phyloP scores from a whole-genome alignment of 2,329 filamentous ascomycete genomes.

The Ceratocystis cacaofunesta region DNA sequence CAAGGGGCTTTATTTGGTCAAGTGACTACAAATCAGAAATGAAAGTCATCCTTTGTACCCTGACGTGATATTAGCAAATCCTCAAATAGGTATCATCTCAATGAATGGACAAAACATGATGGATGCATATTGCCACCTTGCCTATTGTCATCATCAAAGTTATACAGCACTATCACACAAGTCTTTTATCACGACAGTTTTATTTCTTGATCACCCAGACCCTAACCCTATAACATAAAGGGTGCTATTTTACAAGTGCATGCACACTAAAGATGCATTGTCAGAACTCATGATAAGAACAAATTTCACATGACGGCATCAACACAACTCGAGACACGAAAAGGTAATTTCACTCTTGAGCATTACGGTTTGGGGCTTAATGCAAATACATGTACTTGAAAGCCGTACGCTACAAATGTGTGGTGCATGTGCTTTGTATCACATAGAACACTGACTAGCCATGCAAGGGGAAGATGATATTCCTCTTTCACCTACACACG shows the following conservation, averaged over 20 bases:
- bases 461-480: not conserved
- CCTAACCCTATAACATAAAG: not conserved
- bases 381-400: not conserved
- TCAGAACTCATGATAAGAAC: too few relatives aligned
- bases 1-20: not conserved
- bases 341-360: not conserved
- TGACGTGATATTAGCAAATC: not conserved
- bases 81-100: not conserved
- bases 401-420: not conserved
- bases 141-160: too few relatives aligned
- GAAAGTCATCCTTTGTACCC: constrained; percentile 1
- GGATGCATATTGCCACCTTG: too few relatives aligned
- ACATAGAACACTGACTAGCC: not conserved
- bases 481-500: not conserved
- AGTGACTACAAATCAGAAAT: constrained; percentile 2
- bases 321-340: not conserved
- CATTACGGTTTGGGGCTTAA: not conserved
- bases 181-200: too few relatives aligned
- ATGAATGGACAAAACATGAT: too few relatives aligned
- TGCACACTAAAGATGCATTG: not conserved
- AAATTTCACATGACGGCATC: not conserved
- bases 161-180: too few relatives aligned
- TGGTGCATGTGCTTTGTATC: not conserved
- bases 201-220: not conserved
- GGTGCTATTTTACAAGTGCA: too few relatives aligned